phyloP scores from a whole-genome alignment of 129 eudicot species.

The Gnaphalium uliginosum region DNA sequence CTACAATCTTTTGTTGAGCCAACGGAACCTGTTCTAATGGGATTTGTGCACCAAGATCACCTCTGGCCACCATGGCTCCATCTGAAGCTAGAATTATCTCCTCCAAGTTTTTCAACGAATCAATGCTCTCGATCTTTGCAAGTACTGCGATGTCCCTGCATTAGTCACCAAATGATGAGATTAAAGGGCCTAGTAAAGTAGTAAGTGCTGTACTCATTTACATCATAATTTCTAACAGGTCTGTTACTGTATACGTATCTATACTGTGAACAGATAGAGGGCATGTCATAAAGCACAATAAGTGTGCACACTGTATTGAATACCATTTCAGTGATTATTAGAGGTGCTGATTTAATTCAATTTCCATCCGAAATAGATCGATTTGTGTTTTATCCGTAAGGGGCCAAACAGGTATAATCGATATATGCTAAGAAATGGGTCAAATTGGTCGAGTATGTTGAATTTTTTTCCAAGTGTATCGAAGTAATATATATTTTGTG shows the following conservation, averaged over 20 bases:
- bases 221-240: not conserved
- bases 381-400: too few relatives aligned
- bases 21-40: slow-evolving; percentile 96
- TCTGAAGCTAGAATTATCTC: slow-evolving; percentile 92
- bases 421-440: not conserved
- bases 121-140: slow-evolving; percentile 94
- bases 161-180: not conserved
- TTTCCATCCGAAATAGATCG: not conserved
- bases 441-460: not conserved
- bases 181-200: not conserved
- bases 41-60: slow-evolving; percentile 95
- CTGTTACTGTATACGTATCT: not conserved
- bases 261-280: not conserved
- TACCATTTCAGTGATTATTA: not conserved
- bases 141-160: slow-evolving; percentile 82
- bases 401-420: not conserved
- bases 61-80: slow-evolving; percentile 98
- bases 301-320: not conserved
- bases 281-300: not conserved
- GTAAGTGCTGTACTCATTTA: too few relatives aligned
- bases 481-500: not conserved
- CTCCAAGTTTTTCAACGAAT: slow-evolving; percentile 78
- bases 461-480: not conserved
- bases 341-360: not conserved
- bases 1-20: slow-evolving; percentile 82